phyloP scores from a whole-genome alignment of 176 grass and related monocot genomes.

The Avena insularis region DNA sequence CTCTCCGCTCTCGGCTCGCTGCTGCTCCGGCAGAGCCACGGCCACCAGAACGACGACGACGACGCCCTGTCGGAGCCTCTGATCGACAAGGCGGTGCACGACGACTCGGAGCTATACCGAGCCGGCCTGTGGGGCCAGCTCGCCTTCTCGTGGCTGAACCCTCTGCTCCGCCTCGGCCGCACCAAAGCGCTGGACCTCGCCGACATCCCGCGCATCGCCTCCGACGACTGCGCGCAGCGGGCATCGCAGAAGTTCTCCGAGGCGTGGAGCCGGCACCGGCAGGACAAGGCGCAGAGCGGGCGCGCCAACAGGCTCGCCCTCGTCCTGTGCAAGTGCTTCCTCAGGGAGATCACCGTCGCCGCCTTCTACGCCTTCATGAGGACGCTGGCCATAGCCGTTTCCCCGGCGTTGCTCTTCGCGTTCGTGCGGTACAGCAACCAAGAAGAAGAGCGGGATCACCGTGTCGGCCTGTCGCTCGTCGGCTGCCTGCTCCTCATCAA shows the following conservation, averaged over 20 bases:
- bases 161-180: slow-evolving; percentile 67
- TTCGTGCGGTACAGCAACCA: slow-evolving; percentile 70
- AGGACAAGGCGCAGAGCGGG: slow-evolving; percentile 50
- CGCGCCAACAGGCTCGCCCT: slow-evolving; percentile 47
- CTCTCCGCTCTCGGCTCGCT: slow-evolving; percentile 41
- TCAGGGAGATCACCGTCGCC: slow-evolving; percentile 59
- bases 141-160: slow-evolving; percentile 86
- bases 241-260: slow-evolving; percentile 52
- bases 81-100: slow-evolving; percentile 37
- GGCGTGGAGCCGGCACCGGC: slow-evolving; percentile 57
- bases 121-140: slow-evolving; percentile 64
- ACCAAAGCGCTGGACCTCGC: slow-evolving; percentile 66
- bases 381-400: slow-evolving; percentile 40
- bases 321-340: slow-evolving; percentile 63
- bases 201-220: slow-evolving; percentile 71
- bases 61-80: slow-evolving; percentile 54
- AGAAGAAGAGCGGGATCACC: slow-evolving; percentile 53
- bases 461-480: slow-evolving; percentile 50
- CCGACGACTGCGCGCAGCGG: slow-evolving; percentile 57
- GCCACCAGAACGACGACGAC: neutral
- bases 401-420: slow-evolving; percentile 69
- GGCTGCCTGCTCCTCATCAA: slow-evolving; percentile 61
- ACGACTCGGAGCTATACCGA: slow-evolving; percentile 44
- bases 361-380: slow-evolving; percentile 74
- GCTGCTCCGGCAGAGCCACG: neutral